These are phyloP conservation scores for Heimioporus punctisporus DNA, from an alignment of 1,284 basidiomycete genomes.

Conservation along the genomic window DNA sequence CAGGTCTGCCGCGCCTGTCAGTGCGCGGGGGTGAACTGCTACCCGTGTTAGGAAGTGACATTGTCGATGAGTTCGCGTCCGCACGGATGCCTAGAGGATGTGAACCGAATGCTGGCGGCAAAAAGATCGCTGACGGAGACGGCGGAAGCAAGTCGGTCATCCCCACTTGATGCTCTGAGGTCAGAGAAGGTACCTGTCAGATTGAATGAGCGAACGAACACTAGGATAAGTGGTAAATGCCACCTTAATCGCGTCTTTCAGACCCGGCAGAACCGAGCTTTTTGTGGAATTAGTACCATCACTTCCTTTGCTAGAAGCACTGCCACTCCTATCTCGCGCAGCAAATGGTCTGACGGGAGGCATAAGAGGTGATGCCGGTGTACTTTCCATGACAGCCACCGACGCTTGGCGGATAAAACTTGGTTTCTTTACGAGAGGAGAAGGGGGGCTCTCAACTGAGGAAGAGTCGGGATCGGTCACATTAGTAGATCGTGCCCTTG, in stretches of 20 bases:
- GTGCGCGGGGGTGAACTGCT: conserved; percentile 41
- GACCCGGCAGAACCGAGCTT: conserved; percentile 51
- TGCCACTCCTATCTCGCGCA: conserved; percentile 49
- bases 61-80: conserved; percentile 30
- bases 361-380: conserved; percentile 29
- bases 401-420: conserved; percentile 50
- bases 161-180: conserved; percentile 69
- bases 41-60: conserved; percentile 42
- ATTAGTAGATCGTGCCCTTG: conserved; percentile 54
- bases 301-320: conserved; percentile 43
- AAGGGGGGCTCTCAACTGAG: conserved; percentile 13
- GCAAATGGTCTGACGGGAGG: conserved; percentile 50
- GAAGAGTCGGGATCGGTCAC: conserved; percentile 40
- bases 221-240: conserved; percentile 1
- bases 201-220: conserved; percentile 2
- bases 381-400: conserved; percentile 45
- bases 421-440: conserved; percentile 33
- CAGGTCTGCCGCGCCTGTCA: conserved; percentile 27
- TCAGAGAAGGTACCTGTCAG: conserved; percentile 60
- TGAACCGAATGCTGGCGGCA: conserved; percentile 43
- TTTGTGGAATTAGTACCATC: conserved; percentile 27
- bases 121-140: conserved; percentile 58
- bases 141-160: conserved; percentile 77
- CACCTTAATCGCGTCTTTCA: conserved; percentile 78
- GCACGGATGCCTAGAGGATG: conserved; percentile 30